Percentiles rank a stretch among this genome's conserved stretches.
Evolutionary conservation across 768 basidiomycete species (phyloP).

Genomic region (Tephrocybe sp.): DNA sequence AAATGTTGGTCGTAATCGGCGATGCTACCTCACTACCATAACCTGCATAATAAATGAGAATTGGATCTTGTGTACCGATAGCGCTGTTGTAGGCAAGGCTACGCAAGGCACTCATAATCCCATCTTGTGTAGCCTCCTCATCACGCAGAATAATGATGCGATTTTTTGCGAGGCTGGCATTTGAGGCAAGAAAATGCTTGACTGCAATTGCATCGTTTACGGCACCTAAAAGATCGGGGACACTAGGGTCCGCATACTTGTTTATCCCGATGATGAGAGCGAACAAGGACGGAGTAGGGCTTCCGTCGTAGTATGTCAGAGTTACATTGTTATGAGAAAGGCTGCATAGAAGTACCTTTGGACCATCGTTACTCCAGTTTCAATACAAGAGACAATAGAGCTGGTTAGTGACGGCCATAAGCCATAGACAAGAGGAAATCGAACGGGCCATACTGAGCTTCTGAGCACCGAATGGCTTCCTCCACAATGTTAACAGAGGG

Average conservation of each 20-base stretch:
- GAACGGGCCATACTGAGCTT: too few relatives aligned
- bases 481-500: too few relatives aligned
- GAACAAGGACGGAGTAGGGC: neutral
- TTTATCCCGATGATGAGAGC: slow-evolving; percentile 15
- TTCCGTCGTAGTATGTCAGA: too few relatives aligned
- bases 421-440: too few relatives aligned
- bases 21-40: neutral
- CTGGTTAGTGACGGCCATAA: too few relatives aligned
- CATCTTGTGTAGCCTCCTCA: neutral
- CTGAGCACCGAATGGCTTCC: too few relatives aligned
- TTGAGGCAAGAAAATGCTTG: neutral
- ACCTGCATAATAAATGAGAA: slow-evolving; percentile 8
- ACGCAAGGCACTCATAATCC: neutral
- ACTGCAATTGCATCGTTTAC: slow-evolving; percentile 4
- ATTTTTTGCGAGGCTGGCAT: neutral
- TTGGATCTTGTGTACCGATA: slow-evolving; percentile 1
- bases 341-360: too few relatives aligned
- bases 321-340: too few relatives aligned
- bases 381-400: too few relatives aligned
- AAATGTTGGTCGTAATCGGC: neutral
- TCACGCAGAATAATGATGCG: neutral
- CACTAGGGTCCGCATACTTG: neutral
- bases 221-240: neutral
- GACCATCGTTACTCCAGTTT: too few relatives aligned
- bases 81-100: neutral